Evolutionary conservation across 2,329 filamentous ascomycete genomes (phyloP).

Genomic region (Aspergillus fumigatus): DNA sequence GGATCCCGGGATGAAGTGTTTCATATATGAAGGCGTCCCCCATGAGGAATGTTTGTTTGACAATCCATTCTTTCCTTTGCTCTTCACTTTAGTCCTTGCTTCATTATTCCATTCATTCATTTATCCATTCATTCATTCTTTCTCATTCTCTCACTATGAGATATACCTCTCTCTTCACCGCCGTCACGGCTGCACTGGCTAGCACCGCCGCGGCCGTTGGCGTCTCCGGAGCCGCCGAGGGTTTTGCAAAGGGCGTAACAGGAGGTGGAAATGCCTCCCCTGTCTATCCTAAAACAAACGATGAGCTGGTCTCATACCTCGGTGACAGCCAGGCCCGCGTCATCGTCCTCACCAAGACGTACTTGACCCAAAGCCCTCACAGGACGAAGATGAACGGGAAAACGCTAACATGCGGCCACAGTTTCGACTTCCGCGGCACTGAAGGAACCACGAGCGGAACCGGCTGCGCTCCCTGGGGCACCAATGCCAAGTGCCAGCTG

Average conservation of each 20-base stretch:
- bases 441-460: constrained; percentile 41
- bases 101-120: background rate
- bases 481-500: constrained; percentile 49
- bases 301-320: constrained; percentile 56
- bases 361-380: background rate
- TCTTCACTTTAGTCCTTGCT: background rate
- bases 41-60: background rate
- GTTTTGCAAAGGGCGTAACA: constrained; percentile 51
- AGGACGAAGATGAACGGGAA: background rate
- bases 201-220: background rate
- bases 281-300: constrained; percentile 50
- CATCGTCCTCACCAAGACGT: constrained; percentile 42
- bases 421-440: background rate
- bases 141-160: background rate
- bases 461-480: constrained; percentile 56
- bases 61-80: background rate
- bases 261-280: constrained; percentile 53
- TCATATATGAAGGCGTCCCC: background rate
- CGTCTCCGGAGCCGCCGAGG: constrained; percentile 34
- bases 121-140: background rate
- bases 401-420: background rate
- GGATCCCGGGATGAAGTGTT: background rate
- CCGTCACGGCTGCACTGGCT: background rate
- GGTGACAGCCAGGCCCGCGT: constrained; percentile 50
- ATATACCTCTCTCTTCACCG: constrained; percentile 1